phyloP scores from a whole-genome alignment of 306 rosid species.

The Dalbergia cultrata region DNA sequence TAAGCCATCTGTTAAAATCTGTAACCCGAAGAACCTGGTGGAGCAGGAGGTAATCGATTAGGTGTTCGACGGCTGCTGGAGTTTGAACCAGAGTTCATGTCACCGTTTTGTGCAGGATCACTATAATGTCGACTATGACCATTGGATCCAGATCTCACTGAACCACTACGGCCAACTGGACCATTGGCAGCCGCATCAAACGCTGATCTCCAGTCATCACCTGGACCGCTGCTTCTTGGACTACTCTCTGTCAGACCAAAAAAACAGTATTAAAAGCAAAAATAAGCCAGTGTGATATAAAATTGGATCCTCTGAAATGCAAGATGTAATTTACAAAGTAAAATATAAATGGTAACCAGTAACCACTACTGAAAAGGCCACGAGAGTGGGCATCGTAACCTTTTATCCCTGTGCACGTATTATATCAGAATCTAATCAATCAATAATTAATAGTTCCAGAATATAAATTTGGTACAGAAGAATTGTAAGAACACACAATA shows the following conservation, averaged over 20 bases:
- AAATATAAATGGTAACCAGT: not conserved
- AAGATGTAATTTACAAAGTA: not conserved
- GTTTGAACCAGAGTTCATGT: constrained; percentile 66
- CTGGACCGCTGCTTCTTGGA: constrained; percentile 75
- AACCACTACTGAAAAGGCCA: constrained; percentile 2
- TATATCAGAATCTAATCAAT: constrained; percentile 2
- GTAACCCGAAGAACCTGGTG: constrained; percentile 86
- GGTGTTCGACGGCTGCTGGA: constrained; percentile 92
- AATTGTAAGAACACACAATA: not conserved
- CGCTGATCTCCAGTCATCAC: constrained; percentile 95
- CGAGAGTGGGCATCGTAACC: not conserved
- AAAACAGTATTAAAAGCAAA: not conserved
- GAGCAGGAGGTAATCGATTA: constrained; percentile 85
- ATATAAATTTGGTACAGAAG: constrained; percentile 22
- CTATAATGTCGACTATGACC: constrained; percentile 79
- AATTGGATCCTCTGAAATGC: not conserved
- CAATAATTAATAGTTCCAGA: not conserved
- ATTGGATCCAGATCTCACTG: constrained; percentile 72
- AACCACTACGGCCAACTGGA: constrained; percentile 57
- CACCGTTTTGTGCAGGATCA: constrained; percentile 93
- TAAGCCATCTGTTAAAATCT: constrained; percentile 60
- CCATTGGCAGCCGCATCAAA: constrained; percentile 94
- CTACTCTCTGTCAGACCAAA: constrained; percentile 73
- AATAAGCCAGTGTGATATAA: not conserved
- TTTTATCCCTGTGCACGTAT: not conserved